phyloP scores from a whole-genome alignment of 768 basidiomycete genomes.

The Termitomyces sp. region DNA sequence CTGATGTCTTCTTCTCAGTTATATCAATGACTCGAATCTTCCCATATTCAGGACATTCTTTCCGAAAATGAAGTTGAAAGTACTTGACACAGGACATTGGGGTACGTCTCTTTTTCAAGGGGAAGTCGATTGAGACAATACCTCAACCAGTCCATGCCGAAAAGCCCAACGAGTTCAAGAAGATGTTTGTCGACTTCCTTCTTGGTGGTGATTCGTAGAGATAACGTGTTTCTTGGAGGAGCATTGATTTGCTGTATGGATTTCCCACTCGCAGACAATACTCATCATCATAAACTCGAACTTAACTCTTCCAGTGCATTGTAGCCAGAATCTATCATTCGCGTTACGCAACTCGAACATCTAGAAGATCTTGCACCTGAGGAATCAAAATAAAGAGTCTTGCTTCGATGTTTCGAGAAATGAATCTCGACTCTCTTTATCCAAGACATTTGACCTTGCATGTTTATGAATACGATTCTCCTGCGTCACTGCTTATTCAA shows the following conservation, averaged over 20 bases:
- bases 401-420: background rate
- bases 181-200: slow-evolving; percentile 18
- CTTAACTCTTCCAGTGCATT: background rate
- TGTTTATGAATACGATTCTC: too few relatives aligned
- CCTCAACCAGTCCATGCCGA: slow-evolving; percentile 63
- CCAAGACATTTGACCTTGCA: background rate
- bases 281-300: background rate
- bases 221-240: background rate
- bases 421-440: background rate
- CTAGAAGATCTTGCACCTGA: too few relatives aligned
- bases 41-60: slow-evolving; percentile 59
- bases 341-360: background rate
- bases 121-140: background rate
- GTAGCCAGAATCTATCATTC: background rate
- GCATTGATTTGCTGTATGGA: background rate
- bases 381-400: background rate
- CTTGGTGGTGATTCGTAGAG: background rate
- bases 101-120: slow-evolving; percentile 30
- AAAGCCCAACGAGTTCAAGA: slow-evolving; percentile 51
- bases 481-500: too few relatives aligned
- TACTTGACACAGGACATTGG: slow-evolving; percentile 77
- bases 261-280: background rate
- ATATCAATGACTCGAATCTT: slow-evolving; percentile 63
- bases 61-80: slow-evolving; percentile 54
- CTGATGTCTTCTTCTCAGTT: slow-evolving; percentile 30